Conservation (phyloP, 2,329 filamentous ascomycete genomes). For the Triangularia verruculosa region DNA sequence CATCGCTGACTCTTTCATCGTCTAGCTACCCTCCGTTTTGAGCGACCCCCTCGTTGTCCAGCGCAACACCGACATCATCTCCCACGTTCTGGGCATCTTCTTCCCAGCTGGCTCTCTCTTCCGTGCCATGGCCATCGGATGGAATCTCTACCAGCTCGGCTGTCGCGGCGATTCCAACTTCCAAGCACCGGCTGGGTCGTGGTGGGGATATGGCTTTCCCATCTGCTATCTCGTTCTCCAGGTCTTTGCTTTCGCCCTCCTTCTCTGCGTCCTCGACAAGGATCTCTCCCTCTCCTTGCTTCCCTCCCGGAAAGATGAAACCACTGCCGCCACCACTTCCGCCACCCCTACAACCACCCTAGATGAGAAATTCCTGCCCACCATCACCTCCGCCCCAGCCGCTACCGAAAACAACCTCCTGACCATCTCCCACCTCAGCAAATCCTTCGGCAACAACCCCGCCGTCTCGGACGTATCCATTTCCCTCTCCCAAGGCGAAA, state of each 20-base stretch:
- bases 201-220: conserved; percentile 64
- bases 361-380: background rate
- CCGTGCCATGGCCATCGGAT: conserved; percentile 54
- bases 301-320: conserved; percentile 13
- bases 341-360: background rate
- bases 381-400: conserved; percentile 24
- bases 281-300: conserved; percentile 36
- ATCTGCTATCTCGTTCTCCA: conserved; percentile 67
- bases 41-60: conserved; percentile 41
- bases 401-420: conserved; percentile 37
- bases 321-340: conserved; percentile 14
- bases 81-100: conserved; percentile 57
- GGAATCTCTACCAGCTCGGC: conserved; percentile 62
- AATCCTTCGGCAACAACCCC: conserved; percentile 60
- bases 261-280: conserved; percentile 66
- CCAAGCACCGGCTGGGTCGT: conserved; percentile 48
- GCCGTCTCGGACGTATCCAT: conserved; percentile 72
- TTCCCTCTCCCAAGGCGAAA: conserved; percentile 63
- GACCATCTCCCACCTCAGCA: conserved; percentile 65
- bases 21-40: conserved; percentile 23
- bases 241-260: conserved; percentile 53
- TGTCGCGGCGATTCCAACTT: conserved; percentile 47
- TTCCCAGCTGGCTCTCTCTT: conserved; percentile 61
- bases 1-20: background rate
- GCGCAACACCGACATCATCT: conserved; percentile 49